phyloP scores from a whole-genome alignment of 202 grass and related monocot species.

The Bolboschoenoplectus hybrid region DNA sequence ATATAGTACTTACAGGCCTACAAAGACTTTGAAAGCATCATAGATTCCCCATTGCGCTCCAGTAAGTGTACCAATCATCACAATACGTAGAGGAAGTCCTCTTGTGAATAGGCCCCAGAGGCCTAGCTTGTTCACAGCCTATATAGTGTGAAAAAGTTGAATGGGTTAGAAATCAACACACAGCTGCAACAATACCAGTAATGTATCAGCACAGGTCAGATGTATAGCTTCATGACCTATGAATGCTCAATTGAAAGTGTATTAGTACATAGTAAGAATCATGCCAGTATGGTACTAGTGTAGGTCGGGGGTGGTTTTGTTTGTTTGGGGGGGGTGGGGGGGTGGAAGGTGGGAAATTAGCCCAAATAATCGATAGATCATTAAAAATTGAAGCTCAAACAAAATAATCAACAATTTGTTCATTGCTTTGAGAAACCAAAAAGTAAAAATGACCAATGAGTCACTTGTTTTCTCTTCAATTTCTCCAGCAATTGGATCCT shows the following conservation, averaged over 20 bases:
- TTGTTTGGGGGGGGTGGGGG: background rate
- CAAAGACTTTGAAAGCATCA: conserved; percentile 92
- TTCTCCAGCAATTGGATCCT: conserved; percentile 1
- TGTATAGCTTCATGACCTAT: conserved; percentile 24
- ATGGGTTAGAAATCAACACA: background rate
- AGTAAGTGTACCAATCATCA: conserved; percentile 92
- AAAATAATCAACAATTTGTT: background rate
- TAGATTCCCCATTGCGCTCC: conserved; percentile 88
- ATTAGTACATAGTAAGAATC: conserved; percentile 44
- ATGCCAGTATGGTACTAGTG: background rate
- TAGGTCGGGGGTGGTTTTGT: background rate
- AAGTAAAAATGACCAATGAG: background rate
- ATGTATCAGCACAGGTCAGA: background rate
- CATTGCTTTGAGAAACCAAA: background rate
- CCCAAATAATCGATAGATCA: background rate
- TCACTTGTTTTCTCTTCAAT: background rate
- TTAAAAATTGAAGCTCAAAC: background rate
- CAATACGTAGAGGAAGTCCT: conserved; percentile 83
- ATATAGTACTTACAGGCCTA: conserved; percentile 71
- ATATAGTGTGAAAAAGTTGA: conserved; percentile 19
- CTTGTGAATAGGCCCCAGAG: conserved; percentile 78
- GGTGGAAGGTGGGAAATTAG: background rate
- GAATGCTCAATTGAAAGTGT: conserved; percentile 60
- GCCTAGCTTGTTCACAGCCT: conserved; percentile 89
- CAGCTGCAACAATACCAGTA: background rate